phyloP scores from a whole-genome alignment of 2,329 filamentous ascomycete genomes.

The Penicillium glabrum region DNA sequence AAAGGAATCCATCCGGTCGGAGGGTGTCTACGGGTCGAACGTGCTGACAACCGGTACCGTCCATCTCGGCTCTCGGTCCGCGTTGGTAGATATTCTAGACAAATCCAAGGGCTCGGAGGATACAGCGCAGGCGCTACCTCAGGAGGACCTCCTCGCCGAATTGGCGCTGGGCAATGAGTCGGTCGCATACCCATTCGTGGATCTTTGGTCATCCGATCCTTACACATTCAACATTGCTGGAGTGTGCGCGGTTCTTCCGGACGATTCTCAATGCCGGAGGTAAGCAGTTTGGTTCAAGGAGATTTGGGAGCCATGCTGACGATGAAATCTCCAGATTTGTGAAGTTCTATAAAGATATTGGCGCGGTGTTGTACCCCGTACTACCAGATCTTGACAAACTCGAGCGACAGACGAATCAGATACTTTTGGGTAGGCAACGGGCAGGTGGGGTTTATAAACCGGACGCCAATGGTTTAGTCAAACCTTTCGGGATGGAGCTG shows the following conservation, averaged over 20 bases:
- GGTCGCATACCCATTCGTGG: constrained; percentile 61
- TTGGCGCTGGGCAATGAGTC: constrained; percentile 62
- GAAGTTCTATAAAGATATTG: constrained; percentile 55
- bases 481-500: constrained; percentile 58
- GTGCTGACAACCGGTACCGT: constrained; percentile 51
- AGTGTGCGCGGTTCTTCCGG: constrained; percentile 56
- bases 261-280: constrained; percentile 51
- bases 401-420: constrained; percentile 51
- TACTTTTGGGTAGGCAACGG: constrained; percentile 52
- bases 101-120: constrained; percentile 43
- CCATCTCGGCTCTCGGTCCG: constrained; percentile 58
- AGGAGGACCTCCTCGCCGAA: constrained; percentile 59
- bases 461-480: constrained; percentile 49
- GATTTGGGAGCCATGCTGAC: constrained; percentile 7
- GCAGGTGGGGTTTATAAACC: constrained; percentile 42
- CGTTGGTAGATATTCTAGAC: constrained; percentile 56
- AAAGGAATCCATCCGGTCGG: constrained; percentile 20
- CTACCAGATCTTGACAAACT: constrained; percentile 53
- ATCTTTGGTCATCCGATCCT: constrained; percentile 62
- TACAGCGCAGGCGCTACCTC: constrained; percentile 51
- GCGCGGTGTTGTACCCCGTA: constrained; percentile 58
- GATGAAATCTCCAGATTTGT: constrained; percentile 44
- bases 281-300: constrained; percentile 11
- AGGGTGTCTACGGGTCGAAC: constrained; percentile 31
- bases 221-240: constrained; percentile 56